These are phyloP conservation scores for Pistacia atlantica DNA, from an alignment of 345 rosid genomes.

Conservation along the genomic window DNA sequence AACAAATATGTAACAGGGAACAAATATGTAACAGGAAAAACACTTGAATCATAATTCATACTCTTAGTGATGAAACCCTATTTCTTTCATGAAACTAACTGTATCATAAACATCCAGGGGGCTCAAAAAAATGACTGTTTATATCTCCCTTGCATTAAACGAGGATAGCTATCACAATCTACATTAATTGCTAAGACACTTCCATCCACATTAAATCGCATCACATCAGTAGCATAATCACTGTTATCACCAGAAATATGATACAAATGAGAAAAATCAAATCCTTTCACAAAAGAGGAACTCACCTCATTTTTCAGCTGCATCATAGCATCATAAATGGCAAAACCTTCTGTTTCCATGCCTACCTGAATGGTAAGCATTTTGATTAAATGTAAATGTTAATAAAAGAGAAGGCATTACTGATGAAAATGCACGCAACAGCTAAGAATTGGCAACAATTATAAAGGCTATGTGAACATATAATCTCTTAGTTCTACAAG, in stretches of 20 bases:
- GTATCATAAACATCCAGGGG: neutral
- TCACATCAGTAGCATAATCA: neutral
- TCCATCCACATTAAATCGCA: neutral
- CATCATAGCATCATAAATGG: slow-evolving; percentile 86
- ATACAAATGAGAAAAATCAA: neutral
- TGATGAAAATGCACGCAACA: neutral
- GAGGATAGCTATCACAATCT: neutral
- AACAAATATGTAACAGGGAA: slow-evolving; percentile 15
- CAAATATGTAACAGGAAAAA: slow-evolving; percentile 2
- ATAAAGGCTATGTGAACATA: neutral
- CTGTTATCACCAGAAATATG: slow-evolving; percentile 1
- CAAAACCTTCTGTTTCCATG: slow-evolving; percentile 90
- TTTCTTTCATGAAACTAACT: neutral
- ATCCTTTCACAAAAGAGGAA: neutral
- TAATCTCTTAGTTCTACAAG: neutral
- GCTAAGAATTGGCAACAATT: neutral
- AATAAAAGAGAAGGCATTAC: neutral
- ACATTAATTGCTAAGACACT: neutral
- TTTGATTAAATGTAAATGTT: neutral
- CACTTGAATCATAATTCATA: neutral
- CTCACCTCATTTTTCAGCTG: slow-evolving; percentile 64
- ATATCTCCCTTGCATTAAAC: neutral
- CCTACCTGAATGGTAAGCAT: slow-evolving; percentile 58
- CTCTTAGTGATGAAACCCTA: neutral
- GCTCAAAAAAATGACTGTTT: neutral